Percentiles rank a stretch among this genome's conserved stretches.
phyloP scores from a whole-genome alignment of 176 grass and related monocot genomes.

The Otatea glauca region DNA sequence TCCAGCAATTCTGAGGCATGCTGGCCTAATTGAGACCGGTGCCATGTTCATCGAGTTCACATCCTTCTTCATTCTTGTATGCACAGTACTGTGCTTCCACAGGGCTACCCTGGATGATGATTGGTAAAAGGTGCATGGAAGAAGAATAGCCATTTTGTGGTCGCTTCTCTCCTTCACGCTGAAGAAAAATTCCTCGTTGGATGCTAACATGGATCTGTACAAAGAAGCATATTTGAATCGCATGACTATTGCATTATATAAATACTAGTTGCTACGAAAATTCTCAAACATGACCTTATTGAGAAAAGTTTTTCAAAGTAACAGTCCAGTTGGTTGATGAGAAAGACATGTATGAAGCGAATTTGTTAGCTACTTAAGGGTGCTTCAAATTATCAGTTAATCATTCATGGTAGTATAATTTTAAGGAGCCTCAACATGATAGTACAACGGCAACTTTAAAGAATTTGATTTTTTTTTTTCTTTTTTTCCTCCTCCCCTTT shows the following conservation, averaged over 20 bases:
- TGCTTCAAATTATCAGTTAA: too few species aligned
- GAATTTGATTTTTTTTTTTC: too few species aligned
- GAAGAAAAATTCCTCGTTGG: not conserved
- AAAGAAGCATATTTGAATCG: slow-evolving; percentile 18
- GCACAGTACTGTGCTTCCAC: slow-evolving; percentile 86
- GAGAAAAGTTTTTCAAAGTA: too few species aligned
- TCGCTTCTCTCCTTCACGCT: not conserved
- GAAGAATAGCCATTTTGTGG: not conserved
- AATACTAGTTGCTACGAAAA: too few species aligned
- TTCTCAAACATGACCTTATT: too few species aligned
- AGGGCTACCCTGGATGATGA: slow-evolving; percentile 88
- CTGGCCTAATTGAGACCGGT: slow-evolving; percentile 80
- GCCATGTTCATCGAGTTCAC: slow-evolving; percentile 98
- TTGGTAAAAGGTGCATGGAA: slow-evolving; percentile 51
- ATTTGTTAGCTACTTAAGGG: too few species aligned
- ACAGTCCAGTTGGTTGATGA: too few species aligned
- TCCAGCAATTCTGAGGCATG: slow-evolving; percentile 87
- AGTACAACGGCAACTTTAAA: too few species aligned
- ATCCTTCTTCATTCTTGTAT: slow-evolving; percentile 94
- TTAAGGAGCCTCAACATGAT: too few species aligned
- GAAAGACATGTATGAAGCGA: too few species aligned
- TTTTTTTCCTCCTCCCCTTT: too few species aligned
- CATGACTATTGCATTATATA: not conserved
- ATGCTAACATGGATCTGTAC: slow-evolving; percentile 41
- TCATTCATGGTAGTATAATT: too few species aligned